A percentile compares a stretch with the other conserved stretches of the same genome.
phyloP scores from a whole-genome alignment of 129 eudicot species.

The Flaveria brownii region DNA sequence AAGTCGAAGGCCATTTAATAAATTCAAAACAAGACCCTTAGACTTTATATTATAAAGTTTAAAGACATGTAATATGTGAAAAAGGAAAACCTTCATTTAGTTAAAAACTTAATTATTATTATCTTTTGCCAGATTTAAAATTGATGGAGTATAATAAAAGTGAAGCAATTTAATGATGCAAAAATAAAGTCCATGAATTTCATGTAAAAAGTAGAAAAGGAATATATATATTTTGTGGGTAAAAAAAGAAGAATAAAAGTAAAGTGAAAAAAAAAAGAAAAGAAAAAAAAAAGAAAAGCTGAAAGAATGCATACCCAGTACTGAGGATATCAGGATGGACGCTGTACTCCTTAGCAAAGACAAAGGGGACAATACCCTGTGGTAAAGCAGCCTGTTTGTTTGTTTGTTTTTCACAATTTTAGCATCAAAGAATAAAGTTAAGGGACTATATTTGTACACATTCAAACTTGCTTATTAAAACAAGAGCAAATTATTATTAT shows the following conservation, averaged over 20 bases:
- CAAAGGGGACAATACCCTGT: conserved; percentile 99
- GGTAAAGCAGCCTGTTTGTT: conserved; percentile 91
- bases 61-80: too few relatives aligned
- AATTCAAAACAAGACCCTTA: too few relatives aligned
- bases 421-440: conserved; percentile 23
- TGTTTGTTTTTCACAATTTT: conserved; percentile 19
- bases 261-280: conserved; percentile 2
- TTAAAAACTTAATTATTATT: background rate
- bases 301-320: conserved; percentile 65
- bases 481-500: background rate
- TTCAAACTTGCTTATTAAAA: conserved; percentile 1
- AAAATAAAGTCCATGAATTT: background rate
- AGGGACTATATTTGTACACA: conserved; percentile 3
- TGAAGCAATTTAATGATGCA: background rate
- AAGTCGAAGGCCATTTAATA: too few relatives aligned
- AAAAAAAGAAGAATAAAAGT: background rate
- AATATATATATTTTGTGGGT: conserved; percentile 2
- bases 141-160: background rate
- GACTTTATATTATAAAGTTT: too few relatives aligned
- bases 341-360: conserved; percentile 90
- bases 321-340: conserved; percentile 89
- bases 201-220: background rate
- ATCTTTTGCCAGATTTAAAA: background rate
- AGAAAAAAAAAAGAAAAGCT: conserved; percentile 1
- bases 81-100: too few relatives aligned